Conservation (phyloP, 2,329 filamentous ascomycete genomes). For the Hypoxylon sp. region DNA sequence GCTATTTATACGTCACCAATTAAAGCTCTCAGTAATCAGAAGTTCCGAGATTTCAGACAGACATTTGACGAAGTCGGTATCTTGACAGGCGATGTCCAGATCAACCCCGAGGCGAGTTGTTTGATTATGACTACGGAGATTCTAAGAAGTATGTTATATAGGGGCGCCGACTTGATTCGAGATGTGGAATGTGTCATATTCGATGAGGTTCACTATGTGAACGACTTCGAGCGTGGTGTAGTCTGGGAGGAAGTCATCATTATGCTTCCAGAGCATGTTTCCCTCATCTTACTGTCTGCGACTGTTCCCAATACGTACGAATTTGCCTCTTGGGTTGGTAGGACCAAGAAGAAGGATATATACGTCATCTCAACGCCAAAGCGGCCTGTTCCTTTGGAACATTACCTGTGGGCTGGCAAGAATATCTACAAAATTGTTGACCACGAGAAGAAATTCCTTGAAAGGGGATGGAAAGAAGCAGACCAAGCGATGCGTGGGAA, state of each 20-base stretch:
- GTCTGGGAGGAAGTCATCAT: slow-evolving; percentile 99
- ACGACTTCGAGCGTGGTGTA: slow-evolving; percentile 93
- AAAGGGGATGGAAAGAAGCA: slow-evolving; percentile 94
- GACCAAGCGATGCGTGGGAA: slow-evolving; percentile 84
- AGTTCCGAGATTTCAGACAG: slow-evolving; percentile 93
- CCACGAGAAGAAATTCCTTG: slow-evolving; percentile 89
- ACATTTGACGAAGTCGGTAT: slow-evolving; percentile 97
- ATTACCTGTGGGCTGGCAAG: slow-evolving; percentile 96
- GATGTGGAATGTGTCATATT: slow-evolving; percentile 99
- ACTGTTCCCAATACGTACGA: slow-evolving; percentile 98
- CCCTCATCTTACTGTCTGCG: slow-evolving; percentile 92
- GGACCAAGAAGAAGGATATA: slow-evolving; percentile 98
- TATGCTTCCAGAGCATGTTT: slow-evolving; percentile 97
- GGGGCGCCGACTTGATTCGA: slow-evolving; percentile 93
- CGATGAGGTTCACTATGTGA: slow-evolving; percentile 98
- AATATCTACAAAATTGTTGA: slow-evolving; percentile 95
- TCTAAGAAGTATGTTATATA: slow-evolving; percentile 96
- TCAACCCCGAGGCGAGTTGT: slow-evolving; percentile 96
- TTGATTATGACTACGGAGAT: slow-evolving; percentile 99
- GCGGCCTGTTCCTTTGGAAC: slow-evolving; percentile 92
- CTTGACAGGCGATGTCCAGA: slow-evolving; percentile 96
- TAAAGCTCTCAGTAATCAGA: slow-evolving; percentile 98
- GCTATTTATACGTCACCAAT: slow-evolving; percentile 99
- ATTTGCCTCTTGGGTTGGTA: slow-evolving; percentile 97
- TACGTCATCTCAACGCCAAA: slow-evolving; percentile 99